Evolutionary conservation across 73 alveolate species (phyloP), one percentile per base, ranked within the genome.

Genomic region (Paramecium biaurelia): DNA sequence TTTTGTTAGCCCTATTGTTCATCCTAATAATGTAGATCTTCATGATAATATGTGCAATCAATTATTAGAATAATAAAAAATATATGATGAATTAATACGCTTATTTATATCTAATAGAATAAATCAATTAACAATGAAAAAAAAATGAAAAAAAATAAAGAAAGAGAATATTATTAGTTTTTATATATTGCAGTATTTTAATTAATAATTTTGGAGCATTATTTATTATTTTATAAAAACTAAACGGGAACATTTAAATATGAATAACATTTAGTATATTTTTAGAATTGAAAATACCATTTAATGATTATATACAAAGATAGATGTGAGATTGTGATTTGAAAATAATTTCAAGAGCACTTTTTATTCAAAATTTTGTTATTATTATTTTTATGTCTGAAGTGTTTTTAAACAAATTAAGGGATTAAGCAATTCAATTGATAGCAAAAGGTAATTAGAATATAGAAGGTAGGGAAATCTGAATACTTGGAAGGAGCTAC

Each of bases 361-460:
- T 43, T 72, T 89, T 26, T 70, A 89, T 70, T 89, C 92, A 89
- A 23, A 32, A 28, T 53, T 53, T 45, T 18, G 2, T 53, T 53
- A 53, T 53, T 53, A 53, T 53, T 53, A 2, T 47, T 53, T 53
- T 53, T 18, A 53, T 53, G 68, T 53, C 68, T 18, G 68, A 53
- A 53, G 30, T 0, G 68, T 53, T 4, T 63, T 63, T 63, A 63
- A 63, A 63, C 47, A 34, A 72, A 38, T 72, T 72, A 72, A 72
- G 86, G 58, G 86, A 72, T 72, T 20, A 14, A 28, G 56, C 86
- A 5, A 72, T 72, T 4, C 28, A 32, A 15, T 28, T 35, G 58
- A 72, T 72, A 35, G 86, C 63, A 5, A 3, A 72, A 72, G 86
- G 86, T 72, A 72, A 1, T 72, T 3, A 72, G 11, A 72, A 72